These are phyloP conservation scores for Alliaria petiolata DNA, from an alignment of 345 rosid species.

Conservation along the genomic window DNA sequence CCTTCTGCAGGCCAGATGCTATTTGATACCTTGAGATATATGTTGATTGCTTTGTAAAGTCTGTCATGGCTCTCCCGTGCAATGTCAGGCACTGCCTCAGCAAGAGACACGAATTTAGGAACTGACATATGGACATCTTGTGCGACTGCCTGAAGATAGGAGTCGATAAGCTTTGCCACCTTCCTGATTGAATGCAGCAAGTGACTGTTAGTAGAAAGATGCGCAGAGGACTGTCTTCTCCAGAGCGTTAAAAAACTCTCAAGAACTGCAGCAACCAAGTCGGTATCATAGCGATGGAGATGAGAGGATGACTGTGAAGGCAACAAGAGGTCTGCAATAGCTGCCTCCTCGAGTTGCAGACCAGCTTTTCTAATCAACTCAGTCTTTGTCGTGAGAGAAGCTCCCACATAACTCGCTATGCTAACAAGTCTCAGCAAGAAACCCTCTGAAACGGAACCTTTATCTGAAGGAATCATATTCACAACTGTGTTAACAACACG, in stretches of 20 bases:
- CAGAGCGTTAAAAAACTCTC: slow-evolving; percentile 62
- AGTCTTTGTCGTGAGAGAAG: slow-evolving; percentile 59
- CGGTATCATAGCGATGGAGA: slow-evolving; percentile 50
- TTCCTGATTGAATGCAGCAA: slow-evolving; percentile 50
- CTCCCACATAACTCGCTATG: slow-evolving; percentile 64
- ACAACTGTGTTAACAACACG: slow-evolving; percentile 66
- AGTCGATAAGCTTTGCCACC: slow-evolving; percentile 67
- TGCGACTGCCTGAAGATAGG: slow-evolving; percentile 74
- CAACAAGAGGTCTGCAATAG: slow-evolving; percentile 53
- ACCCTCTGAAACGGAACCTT: slow-evolving; percentile 75
- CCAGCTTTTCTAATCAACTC: slow-evolving; percentile 78
- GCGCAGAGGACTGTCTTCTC: slow-evolving; percentile 59
- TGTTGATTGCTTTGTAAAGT: slow-evolving; percentile 85
- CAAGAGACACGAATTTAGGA: slow-evolving; percentile 54
- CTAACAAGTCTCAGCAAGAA: slow-evolving; percentile 84
- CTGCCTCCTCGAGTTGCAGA: slow-evolving; percentile 78
- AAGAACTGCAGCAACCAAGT: slow-evolving; percentile 61
- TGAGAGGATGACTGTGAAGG: slow-evolving; percentile 50
- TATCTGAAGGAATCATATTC: slow-evolving; percentile 78
- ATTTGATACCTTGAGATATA: slow-evolving; percentile 78
- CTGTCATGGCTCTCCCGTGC: slow-evolving; percentile 72
- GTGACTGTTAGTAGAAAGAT: slow-evolving; percentile 39
- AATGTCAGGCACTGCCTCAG: slow-evolving; percentile 66
- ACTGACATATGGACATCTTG: slow-evolving; percentile 62
- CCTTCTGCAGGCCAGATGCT: too few species aligned